Evolutionary conservation across 441 rosid genomes (phyloP).

Genomic region (Isatis lusitanica): DNA sequence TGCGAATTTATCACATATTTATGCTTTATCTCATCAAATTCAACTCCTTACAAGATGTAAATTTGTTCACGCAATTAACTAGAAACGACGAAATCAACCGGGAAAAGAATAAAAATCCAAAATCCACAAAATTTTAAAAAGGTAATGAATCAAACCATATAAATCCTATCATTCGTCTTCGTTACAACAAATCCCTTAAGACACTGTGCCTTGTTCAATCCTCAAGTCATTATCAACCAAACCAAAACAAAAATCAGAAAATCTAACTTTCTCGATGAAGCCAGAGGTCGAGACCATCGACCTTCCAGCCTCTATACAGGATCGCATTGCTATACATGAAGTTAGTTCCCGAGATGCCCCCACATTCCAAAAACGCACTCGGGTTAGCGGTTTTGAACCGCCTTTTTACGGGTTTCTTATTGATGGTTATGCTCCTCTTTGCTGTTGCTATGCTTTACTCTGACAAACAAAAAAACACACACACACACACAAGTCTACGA

Average conservation of each 20-base stretch:
- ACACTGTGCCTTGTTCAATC: neutral
- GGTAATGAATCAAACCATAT: neutral
- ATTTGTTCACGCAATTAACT: too few species aligned
- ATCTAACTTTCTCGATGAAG: slow-evolving; percentile 25
- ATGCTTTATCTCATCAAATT: too few species aligned
- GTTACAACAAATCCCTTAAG: neutral
- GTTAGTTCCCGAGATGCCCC: slow-evolving; percentile 25
- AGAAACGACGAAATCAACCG: neutral
- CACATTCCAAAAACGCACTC: slow-evolving; percentile 20
- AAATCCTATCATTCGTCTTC: neutral
- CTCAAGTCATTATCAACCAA: slow-evolving; percentile 2
- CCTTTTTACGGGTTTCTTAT: slow-evolving; percentile 18
- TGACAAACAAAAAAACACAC: neutral
- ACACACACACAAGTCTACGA: slow-evolving; percentile 11
- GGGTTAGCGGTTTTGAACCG: slow-evolving; percentile 12
- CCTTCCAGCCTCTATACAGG: slow-evolving; percentile 15
- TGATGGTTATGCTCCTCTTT: slow-evolving; percentile 23
- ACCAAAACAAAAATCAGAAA: neutral
- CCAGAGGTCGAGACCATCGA: slow-evolving; percentile 5
- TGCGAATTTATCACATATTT: too few species aligned
- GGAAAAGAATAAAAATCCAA: neutral
- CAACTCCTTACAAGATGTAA: too few species aligned
- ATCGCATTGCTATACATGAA: slow-evolving; percentile 30
- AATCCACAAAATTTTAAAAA: neutral
- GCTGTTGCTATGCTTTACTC: slow-evolving; percentile 29